Evolutionary conservation across 208 protist genomes (phyloP), one percentile per base, ranked within the genome.

Genomic region (Trypanosoma congolense): DNA sequence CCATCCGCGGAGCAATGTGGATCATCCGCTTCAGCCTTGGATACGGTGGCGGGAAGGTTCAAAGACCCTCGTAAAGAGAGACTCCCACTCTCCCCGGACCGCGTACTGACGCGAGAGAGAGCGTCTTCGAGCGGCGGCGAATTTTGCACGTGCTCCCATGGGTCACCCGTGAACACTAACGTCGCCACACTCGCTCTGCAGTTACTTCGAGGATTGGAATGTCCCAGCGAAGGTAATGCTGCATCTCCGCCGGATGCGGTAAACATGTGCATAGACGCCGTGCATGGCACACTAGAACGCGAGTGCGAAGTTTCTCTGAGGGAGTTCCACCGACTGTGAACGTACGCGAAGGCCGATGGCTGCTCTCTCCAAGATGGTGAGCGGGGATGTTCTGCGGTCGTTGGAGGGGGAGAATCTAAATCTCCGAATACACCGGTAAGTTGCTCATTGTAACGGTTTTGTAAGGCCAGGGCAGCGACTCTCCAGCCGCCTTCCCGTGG

Each of bases 61-160:
- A n/a, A n/a, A n/a, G n/a, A n/a, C n/a, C n/a, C n/a, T n/a, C n/a
- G n/a, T n/a, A n/a, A n/a, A n/a, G n/a, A n/a, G n/a, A n/a, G n/a
- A n/a, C n/a, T n/a, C n/a, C n/a, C n/a, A n/a, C n/a, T n/a, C n/a
- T n/a, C n/a, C n/a, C n/a, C n/a, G n/a, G 35, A 8, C 8, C 10
- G 26, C 4, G 26, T 29, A 31, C 8, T 24, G 6, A 9, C 2
- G n/a, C 41, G 40, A 1, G 9, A n/a, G 16, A 18, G 9, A 9
- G 52, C 26, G 16, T 4, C 12, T 35, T 61, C 43, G 14, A 61
- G 31, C 16, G 55, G 55, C 12, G 55, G 55, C 26, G 55, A 61
- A 12, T 52, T 8, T 16, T 43, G 55, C 8, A 43, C 9, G 10
- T 31, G 42, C 44, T 52, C 55, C 22, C 52, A 5, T 8, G 29